Conservation (phyloP, 306 rosid genomes). For the Rubus idaeus region DNA sequence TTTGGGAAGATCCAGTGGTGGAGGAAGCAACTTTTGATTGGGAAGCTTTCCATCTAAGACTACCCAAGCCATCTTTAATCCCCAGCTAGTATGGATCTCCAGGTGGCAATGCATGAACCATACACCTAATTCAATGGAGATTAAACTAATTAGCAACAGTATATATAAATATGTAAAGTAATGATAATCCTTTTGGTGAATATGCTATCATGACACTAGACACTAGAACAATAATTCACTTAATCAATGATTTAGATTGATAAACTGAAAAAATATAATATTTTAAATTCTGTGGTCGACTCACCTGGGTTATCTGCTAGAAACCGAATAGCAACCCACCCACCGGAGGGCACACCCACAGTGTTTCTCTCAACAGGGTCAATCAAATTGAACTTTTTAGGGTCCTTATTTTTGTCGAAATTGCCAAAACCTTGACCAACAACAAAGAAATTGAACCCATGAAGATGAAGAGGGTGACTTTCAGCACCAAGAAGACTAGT, state of each 20-base stretch:
- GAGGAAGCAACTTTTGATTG: conserved; percentile 53
- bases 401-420: conserved; percentile 48
- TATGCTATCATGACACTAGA: too few relatives aligned
- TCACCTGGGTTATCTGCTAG: conserved; percentile 66
- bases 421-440: conserved; percentile 71
- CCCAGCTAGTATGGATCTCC: conserved; percentile 70
- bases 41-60: conserved; percentile 62
- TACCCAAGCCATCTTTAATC: conserved; percentile 67
- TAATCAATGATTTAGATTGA: too few relatives aligned
- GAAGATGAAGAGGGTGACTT: conserved; percentile 65
- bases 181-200: too few relatives aligned
- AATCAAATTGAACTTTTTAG: conserved; percentile 47
- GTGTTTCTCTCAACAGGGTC: conserved; percentile 63
- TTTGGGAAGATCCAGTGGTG: conserved; percentile 65
- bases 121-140: conserved; percentile 22
- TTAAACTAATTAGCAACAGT: too few relatives aligned
- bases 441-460: conserved; percentile 65
- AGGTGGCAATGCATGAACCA: conserved; percentile 78
- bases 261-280: too few relatives aligned
- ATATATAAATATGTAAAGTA: background rate
- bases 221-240: too few relatives aligned
- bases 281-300: background rate
- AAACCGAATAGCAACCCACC: conserved; percentile 64
- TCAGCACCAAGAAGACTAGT: conserved; percentile 57
- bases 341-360: conserved; percentile 60